Evolutionary conservation across 2,329 filamentous ascomycete genomes (phyloP).

Genomic region (Paraconiothyrium brasiliense): DNA sequence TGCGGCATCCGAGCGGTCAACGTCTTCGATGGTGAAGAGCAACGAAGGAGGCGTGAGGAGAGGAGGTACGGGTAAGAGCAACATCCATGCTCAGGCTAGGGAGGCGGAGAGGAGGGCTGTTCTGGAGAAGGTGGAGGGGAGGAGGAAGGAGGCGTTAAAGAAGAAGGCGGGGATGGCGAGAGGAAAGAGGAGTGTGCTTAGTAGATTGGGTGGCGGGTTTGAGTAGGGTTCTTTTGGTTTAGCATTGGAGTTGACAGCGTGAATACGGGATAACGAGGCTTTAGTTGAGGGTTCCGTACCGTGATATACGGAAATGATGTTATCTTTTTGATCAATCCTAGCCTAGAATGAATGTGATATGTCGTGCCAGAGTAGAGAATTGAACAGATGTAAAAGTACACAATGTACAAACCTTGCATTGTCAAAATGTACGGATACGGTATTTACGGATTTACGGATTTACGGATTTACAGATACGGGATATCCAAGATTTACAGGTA

Average conservation of each 20-base stretch:
- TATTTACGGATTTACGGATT: not conserved
- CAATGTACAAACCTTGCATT: no score
- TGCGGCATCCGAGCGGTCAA: constrained; percentile 45
- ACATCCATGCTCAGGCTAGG: constrained; percentile 67
- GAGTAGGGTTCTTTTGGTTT: constrained; percentile 32
- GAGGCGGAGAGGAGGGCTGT: constrained; percentile 64
- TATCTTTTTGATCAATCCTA: not conserved
- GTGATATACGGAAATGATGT: not conserved
- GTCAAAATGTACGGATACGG: not conserved
- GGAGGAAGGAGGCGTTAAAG: constrained; percentile 59
- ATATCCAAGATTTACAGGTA: not conserved
- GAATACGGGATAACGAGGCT: not conserved
- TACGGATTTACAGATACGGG: not conserved
- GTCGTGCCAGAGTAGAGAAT: not conserved
- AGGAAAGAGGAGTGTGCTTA: constrained; percentile 45
- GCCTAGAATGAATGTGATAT: not conserved
- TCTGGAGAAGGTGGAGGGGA: constrained; percentile 61
- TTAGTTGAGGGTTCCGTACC: not conserved
- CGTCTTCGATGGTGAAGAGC: constrained; percentile 37
- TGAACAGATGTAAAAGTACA: no score
- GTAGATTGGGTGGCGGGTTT: constrained; percentile 46
- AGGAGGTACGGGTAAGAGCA: constrained; percentile 66
- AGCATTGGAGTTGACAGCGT: not conserved
- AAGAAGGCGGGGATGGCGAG: constrained; percentile 50
- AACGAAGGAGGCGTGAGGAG: constrained; percentile 52